phyloP scores from a whole-genome alignment of 345 rosid genomes.

The Eucalyptus tenuipes region DNA sequence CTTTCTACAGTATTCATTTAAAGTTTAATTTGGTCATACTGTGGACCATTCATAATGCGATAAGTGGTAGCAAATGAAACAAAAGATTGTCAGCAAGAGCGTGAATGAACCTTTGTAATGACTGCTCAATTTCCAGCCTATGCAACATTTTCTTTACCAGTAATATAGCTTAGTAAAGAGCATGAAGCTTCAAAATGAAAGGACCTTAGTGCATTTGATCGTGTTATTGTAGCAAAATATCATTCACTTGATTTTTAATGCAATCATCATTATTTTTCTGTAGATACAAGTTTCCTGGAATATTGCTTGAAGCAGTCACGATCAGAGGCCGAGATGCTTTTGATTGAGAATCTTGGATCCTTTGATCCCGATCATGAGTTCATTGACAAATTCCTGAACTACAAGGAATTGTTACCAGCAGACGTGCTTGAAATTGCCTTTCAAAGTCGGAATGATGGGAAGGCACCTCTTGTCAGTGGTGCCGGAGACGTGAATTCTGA shows the following conservation, averaged over 20 bases:
- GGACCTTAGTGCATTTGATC: neutral
- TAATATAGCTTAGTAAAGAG: neutral
- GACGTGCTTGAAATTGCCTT: conserved; percentile 92
- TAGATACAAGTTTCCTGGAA: conserved; percentile 88
- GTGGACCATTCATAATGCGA: neutral
- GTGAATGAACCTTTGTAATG: neutral
- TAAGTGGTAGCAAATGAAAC: neutral
- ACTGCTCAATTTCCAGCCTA: neutral
- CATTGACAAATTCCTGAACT: conserved; percentile 89
- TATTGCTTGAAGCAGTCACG: conserved; percentile 85
- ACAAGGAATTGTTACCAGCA: conserved; percentile 67
- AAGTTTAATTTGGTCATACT: neutral
- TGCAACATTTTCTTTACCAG: neutral
- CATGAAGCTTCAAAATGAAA: neutral
- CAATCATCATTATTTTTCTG: neutral
- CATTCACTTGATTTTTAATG: neutral
- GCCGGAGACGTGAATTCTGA: conserved; percentile 26
- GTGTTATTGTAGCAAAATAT: neutral
- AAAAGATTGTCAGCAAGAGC: neutral
- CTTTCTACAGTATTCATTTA: neutral
- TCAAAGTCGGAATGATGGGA: conserved; percentile 31
- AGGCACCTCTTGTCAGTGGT: conserved; percentile 23
- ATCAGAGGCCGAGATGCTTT: conserved; percentile 79
- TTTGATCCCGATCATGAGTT: conserved; percentile 65
- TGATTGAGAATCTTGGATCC: conserved; percentile 66